Percentiles rank a stretch among this genome's conserved stretches.
phyloP scores from a whole-genome alignment of 169 alveolate genomes.

The Nephromyces sp. region DNA sequence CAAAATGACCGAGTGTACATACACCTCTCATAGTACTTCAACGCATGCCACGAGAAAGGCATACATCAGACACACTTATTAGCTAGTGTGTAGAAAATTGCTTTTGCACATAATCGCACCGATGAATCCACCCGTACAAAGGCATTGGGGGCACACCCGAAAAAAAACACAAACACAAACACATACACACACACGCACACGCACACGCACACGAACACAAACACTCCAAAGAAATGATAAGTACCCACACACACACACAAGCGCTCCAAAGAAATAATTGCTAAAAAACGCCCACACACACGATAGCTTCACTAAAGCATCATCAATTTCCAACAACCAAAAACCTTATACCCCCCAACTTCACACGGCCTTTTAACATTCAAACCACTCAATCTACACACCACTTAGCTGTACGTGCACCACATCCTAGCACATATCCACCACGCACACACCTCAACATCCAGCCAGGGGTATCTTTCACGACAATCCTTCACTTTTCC shows the following conservation, averaged over 20 bases:
- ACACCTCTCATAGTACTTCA: neutral
- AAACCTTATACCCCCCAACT: too few relatives aligned
- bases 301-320: too few relatives aligned
- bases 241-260: too few relatives aligned
- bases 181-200: neutral
- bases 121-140: too few relatives aligned
- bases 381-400: too few relatives aligned
- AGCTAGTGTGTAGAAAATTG: neutral
- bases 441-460: constrained; percentile 5
- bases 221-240: too few relatives aligned
- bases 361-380: too few relatives aligned
- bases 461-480: neutral
- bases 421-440: too few relatives aligned
- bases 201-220: neutral
- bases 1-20: neutral
- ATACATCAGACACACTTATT: neutral
- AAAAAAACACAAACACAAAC: neutral
- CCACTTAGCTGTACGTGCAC: too few relatives aligned
- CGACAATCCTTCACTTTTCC: constrained; percentile 40
- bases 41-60: neutral
- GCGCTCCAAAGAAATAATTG: too few relatives aligned
- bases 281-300: too few relatives aligned
- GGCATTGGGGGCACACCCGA: neutral
- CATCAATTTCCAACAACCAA: too few relatives aligned
- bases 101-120: neutral